Percentiles rank a stretch among this genome's conserved stretches.
Conservation (phyloP, 2,329 filamentous ascomycete genomes). For the Xylariaceae sp. region DNA sequence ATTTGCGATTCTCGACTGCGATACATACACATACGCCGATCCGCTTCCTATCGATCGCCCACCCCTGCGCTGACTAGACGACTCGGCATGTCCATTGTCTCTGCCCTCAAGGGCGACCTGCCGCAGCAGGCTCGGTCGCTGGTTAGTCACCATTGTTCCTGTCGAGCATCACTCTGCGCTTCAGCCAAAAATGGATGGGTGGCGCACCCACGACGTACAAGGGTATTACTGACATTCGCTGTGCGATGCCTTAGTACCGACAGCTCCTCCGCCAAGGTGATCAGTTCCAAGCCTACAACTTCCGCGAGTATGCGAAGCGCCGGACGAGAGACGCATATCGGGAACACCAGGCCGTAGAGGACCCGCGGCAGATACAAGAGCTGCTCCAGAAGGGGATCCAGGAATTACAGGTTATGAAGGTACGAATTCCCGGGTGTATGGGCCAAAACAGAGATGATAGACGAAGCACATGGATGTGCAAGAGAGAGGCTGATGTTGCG, state of each 20-base stretch:
- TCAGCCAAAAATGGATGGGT: neutral
- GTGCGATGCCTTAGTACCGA: slow-evolving; percentile 65
- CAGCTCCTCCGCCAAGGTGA: slow-evolving; percentile 81
- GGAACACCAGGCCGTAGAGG: slow-evolving; percentile 70
- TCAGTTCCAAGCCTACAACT: slow-evolving; percentile 94
- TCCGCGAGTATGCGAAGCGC: slow-evolving; percentile 92
- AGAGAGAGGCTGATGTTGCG: neutral
- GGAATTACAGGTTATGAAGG: slow-evolving; percentile 88
- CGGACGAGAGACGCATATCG: slow-evolving; percentile 88
- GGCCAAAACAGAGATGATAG: neutral
- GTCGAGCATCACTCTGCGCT: neutral
- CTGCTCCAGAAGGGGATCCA: slow-evolving; percentile 84
- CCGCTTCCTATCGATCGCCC: no score
- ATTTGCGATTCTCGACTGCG: no score
- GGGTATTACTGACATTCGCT: neutral
- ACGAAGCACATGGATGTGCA: neutral
- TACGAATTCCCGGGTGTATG: slow-evolving; percentile 37
- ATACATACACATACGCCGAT: no score
- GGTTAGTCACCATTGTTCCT: slow-evolving; percentile 36
- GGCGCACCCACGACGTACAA: neutral
- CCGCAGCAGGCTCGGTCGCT: slow-evolving; percentile 57
- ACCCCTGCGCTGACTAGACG: neutral
- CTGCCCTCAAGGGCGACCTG: slow-evolving; percentile 50
- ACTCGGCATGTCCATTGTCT: slow-evolving; percentile 31
- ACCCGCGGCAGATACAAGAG: slow-evolving; percentile 78